Percentiles rank a stretch among this genome's conserved stretches.
Evolutionary conservation across 2,329 filamentous ascomycete genomes (phyloP).

Genomic region (Dothistroma septosporum): DNA sequence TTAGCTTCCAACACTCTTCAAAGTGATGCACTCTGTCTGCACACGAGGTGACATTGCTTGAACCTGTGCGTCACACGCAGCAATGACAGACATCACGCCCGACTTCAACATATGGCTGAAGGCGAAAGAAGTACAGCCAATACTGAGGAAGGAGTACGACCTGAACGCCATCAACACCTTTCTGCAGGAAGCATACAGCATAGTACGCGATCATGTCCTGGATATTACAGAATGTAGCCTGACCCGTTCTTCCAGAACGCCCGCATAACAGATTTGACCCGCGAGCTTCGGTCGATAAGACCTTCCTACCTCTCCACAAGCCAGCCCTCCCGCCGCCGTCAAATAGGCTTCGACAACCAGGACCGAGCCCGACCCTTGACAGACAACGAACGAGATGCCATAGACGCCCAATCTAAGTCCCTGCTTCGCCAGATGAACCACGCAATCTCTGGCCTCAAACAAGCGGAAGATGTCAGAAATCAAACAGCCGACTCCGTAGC

Average conservation of each 20-base stretch:
- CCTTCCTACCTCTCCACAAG: conserved; percentile 86
- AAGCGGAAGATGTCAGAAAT: conserved; percentile 76
- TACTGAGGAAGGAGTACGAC: conserved; percentile 42
- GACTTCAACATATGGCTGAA: conserved; percentile 65
- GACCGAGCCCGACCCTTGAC: conserved; percentile 58
- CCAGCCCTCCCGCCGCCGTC: conserved; percentile 52
- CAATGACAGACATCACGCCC: conserved; percentile 59
- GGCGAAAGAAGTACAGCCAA: conserved; percentile 50
- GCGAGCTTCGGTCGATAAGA: conserved; percentile 76
- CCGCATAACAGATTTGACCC: conserved; percentile 75
- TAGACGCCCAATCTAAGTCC: conserved; percentile 81
- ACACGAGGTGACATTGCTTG: too few relatives aligned
- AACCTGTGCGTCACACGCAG: neutral
- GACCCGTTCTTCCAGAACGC: conserved; percentile 59
- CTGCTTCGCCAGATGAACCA: conserved; percentile 80
- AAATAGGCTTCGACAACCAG: conserved; percentile 26
- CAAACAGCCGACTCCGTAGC: conserved; percentile 69
- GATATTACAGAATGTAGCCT: conserved; percentile 18
- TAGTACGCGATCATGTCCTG: conserved; percentile 53
- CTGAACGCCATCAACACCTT: conserved; percentile 68
- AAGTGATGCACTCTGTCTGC: neutral
- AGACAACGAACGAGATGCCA: conserved; percentile 75
- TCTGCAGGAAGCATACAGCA: conserved; percentile 87
- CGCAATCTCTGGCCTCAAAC: conserved; percentile 72
- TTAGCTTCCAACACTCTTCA: neutral